A percentile compares a stretch with the other conserved stretches of the same genome.
phyloP scores from a whole-genome alignment of 306 rosid genomes.

The Purshia tridentata region DNA sequence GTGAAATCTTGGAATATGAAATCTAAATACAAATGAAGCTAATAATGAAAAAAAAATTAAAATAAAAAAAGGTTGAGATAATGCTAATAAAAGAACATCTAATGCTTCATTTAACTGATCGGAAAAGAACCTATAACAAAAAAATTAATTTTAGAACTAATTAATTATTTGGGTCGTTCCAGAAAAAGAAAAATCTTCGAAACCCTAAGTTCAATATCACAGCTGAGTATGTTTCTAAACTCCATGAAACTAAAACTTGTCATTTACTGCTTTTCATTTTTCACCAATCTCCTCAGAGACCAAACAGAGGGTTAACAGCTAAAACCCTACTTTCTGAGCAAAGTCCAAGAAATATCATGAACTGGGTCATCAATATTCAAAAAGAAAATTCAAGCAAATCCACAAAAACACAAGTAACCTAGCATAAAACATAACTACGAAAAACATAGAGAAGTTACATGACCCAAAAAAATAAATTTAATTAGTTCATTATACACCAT shows the following conservation, averaged over 20 bases:
- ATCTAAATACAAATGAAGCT: background rate
- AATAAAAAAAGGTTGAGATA: background rate
- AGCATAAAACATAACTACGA: background rate
- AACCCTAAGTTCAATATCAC: constrained; percentile 7
- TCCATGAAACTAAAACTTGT: background rate
- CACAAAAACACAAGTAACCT: background rate
- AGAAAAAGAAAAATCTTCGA: background rate
- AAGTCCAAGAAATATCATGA: background rate
- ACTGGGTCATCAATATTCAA: constrained; percentile 14
- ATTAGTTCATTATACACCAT: background rate
- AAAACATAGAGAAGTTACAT: background rate
- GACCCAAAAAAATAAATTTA: background rate
- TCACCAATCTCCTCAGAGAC: constrained; percentile 14
- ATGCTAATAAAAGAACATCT: background rate
- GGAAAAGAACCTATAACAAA: background rate
- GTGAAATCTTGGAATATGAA: background rate
- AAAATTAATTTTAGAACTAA: background rate
- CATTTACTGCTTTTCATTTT: background rate
- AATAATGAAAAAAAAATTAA: background rate
- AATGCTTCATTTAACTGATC: background rate
- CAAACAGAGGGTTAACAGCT: constrained; percentile 7
- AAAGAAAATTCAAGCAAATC: background rate
- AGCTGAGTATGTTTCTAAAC: background rate
- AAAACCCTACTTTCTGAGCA: constrained; percentile 21
- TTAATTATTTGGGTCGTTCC: background rate